These are phyloP conservation scores for Globisporangium sylvaticum DNA, from an alignment of 352 stramenopile genomes.

Conservation along the genomic window DNA sequence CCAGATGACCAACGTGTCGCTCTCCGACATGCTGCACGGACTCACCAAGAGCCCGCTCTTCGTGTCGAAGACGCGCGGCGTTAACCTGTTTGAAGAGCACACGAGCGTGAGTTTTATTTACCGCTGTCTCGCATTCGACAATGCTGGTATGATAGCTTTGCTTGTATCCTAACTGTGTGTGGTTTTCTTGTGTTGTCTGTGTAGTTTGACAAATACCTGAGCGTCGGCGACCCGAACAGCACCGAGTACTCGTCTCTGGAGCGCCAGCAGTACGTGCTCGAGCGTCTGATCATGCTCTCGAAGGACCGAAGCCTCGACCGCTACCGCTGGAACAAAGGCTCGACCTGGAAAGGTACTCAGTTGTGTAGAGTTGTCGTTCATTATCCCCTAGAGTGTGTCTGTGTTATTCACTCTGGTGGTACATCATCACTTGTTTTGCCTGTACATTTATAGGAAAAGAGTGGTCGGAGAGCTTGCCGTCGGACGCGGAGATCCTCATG, in stretches of 20 bases:
- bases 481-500: slow-evolving; percentile 83
- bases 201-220: slow-evolving; percentile 88
- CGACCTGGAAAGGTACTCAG: slow-evolving; percentile 57
- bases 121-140: background rate
- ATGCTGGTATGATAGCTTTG: background rate
- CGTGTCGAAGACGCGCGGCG: slow-evolving; percentile 64
- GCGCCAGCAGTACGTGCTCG: slow-evolving; percentile 79
- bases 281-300: slow-evolving; percentile 82
- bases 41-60: slow-evolving; percentile 70
- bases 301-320: slow-evolving; percentile 82
- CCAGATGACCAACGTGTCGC: slow-evolving; percentile 81
- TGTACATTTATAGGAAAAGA: slow-evolving; percentile 44
- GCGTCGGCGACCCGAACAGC: slow-evolving; percentile 68
- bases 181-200: slow-evolving; percentile 6
- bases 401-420: background rate
- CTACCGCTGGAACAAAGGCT: slow-evolving; percentile 81
- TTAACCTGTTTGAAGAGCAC: slow-evolving; percentile 82
- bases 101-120: slow-evolving; percentile 43
- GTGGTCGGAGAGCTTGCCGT: slow-evolving; percentile 73
- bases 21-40: slow-evolving; percentile 68
- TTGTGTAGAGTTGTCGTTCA: background rate
- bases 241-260: slow-evolving; percentile 73
- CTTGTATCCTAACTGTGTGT: slow-evolving; percentile 6
- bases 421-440: background rate
- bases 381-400: too few species aligned